Conservation (phyloP, 345 rosid genomes). For the Gossypium herbaceum region DNA sequence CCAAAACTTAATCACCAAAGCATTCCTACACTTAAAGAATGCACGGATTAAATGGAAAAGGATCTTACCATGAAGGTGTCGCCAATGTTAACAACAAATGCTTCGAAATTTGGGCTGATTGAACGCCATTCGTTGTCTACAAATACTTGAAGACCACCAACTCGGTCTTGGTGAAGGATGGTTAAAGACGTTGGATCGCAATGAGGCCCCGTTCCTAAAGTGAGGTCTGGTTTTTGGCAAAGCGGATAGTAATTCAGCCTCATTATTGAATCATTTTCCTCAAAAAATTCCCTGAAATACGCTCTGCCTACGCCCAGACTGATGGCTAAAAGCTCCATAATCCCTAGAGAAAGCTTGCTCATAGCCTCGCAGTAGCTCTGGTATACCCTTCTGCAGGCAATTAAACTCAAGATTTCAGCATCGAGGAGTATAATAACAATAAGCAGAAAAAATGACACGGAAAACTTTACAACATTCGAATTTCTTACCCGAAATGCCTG, state of each 20-base stretch:
- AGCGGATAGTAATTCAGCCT: slow-evolving; percentile 92
- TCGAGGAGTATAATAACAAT: background rate
- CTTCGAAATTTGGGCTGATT: slow-evolving; percentile 60
- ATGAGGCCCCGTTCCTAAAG: slow-evolving; percentile 98
- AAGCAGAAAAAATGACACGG: background rate
- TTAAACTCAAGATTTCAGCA: background rate
- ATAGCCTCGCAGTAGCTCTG: slow-evolving; percentile 81
- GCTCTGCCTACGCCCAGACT: slow-evolving; percentile 56
- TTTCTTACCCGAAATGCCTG: slow-evolving; percentile 58
- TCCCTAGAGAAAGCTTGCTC: slow-evolving; percentile 83
- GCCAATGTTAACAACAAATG: slow-evolving; percentile 94
- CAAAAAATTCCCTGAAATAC: slow-evolving; percentile 64
- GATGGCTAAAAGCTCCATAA: slow-evolving; percentile 87
- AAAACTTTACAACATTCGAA: background rate
- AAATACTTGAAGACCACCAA: slow-evolving; percentile 91
- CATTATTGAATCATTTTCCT: slow-evolving; percentile 92
- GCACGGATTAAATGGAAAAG: background rate
- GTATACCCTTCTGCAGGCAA: slow-evolving; percentile 51
- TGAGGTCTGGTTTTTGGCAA: slow-evolving; percentile 89
- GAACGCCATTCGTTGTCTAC: slow-evolving; percentile 80
- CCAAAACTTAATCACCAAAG: background rate
- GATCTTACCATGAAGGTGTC: slow-evolving; percentile 91
- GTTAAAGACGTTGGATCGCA: slow-evolving; percentile 98
- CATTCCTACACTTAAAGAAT: background rate
- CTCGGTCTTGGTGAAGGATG: slow-evolving; percentile 93